Conservation (phyloP, 805 yeast genomes). For the Sungouiella thailandica region DNA sequence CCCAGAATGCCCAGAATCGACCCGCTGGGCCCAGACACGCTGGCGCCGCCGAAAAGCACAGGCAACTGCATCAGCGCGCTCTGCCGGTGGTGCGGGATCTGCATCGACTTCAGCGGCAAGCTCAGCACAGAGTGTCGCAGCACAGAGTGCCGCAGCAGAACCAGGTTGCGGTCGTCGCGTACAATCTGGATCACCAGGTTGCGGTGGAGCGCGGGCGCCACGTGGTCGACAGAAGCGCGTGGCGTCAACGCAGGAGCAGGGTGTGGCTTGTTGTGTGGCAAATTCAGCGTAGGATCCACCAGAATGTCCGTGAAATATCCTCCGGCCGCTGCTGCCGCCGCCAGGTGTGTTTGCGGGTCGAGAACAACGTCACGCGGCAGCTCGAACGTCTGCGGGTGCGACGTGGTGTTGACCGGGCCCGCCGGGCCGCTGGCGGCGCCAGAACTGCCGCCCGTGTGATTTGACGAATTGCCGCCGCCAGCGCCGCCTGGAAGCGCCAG, state of each 20-base stretch:
- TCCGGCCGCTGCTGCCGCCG: slow-evolving; percentile 28
- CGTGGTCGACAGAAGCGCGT: slow-evolving; percentile 11
- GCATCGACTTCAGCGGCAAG: slow-evolving; percentile 41
- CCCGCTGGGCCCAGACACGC: slow-evolving; percentile 39
- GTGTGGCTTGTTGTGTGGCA: slow-evolving; percentile 38
- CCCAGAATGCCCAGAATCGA: slow-evolving; percentile 35
- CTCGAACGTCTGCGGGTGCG: slow-evolving; percentile 19
- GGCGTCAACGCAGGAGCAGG: slow-evolving; percentile 20
- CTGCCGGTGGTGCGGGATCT: slow-evolving; percentile 43
- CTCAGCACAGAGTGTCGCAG: slow-evolving; percentile 37
- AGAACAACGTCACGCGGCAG: slow-evolving; percentile 24
- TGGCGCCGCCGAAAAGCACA: slow-evolving; percentile 36
- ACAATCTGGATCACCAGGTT: slow-evolving; percentile 39
- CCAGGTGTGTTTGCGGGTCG: slow-evolving; percentile 29
- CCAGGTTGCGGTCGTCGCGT: slow-evolving; percentile 34
- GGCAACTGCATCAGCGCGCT: slow-evolving; percentile 39
- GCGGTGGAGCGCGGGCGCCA: slow-evolving; percentile 20
- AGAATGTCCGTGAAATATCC: slow-evolving; percentile 42
- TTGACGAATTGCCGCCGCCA: not conserved
- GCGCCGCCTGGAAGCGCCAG: slow-evolving; percentile 34
- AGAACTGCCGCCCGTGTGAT: not conserved
- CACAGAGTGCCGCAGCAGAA: slow-evolving; percentile 24
- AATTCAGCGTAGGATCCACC: slow-evolving; percentile 42
- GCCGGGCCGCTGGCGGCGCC: not conserved
- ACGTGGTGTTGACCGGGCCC: slow-evolving; percentile 14